A percentile compares a stretch with the other conserved stretches of the same genome.
These are phyloP conservation scores for Laetiporus sulphureus DNA, from an alignment of 1,284 basidiomycete genomes.

Conservation along the genomic window DNA sequence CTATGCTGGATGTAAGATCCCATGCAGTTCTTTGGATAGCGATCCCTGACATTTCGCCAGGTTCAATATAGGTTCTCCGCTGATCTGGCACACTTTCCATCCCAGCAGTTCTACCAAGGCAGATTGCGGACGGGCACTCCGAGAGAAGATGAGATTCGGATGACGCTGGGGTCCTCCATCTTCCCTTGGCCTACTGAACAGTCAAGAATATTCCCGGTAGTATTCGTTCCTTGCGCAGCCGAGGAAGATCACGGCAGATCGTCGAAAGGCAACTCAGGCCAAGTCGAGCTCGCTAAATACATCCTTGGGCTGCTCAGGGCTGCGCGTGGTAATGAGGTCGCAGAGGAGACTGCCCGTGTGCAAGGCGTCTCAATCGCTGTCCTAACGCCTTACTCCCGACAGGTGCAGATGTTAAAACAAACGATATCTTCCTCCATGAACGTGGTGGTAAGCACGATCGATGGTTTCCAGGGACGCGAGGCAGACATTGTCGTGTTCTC, in stretches of 20 bases:
- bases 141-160: slow-evolving; percentile 33
- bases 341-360: slow-evolving; percentile 16
- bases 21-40: neutral
- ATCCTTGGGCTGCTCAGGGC: slow-evolving; percentile 36
- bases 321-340: slow-evolving; percentile 11
- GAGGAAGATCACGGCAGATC: slow-evolving; percentile 54
- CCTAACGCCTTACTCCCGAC: slow-evolving; percentile 54
- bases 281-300: slow-evolving; percentile 41
- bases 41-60: slow-evolving; percentile 19
- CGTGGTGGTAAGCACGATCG: slow-evolving; percentile 47
- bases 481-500: slow-evolving; percentile 68
- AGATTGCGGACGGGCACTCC: slow-evolving; percentile 40
- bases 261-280: slow-evolving; percentile 56
- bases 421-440: slow-evolving; percentile 34
- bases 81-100: slow-evolving; percentile 53
- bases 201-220: slow-evolving; percentile 37
- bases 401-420: slow-evolving; percentile 39
- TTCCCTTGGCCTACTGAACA: slow-evolving; percentile 50
- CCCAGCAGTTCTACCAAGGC: slow-evolving; percentile 52
- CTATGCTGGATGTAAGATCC: slow-evolving; percentile 43
- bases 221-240: slow-evolving; percentile 48
- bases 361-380: slow-evolving; percentile 35
- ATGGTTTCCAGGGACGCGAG: slow-evolving; percentile 74
- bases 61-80: slow-evolving; percentile 57
- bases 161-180: slow-evolving; percentile 30